Percentiles rank a stretch among this genome's conserved stretches.
These are phyloP conservation scores for Canavalia ensiformis DNA, from an alignment of 306 rosid genomes.

Conservation along the genomic window DNA sequence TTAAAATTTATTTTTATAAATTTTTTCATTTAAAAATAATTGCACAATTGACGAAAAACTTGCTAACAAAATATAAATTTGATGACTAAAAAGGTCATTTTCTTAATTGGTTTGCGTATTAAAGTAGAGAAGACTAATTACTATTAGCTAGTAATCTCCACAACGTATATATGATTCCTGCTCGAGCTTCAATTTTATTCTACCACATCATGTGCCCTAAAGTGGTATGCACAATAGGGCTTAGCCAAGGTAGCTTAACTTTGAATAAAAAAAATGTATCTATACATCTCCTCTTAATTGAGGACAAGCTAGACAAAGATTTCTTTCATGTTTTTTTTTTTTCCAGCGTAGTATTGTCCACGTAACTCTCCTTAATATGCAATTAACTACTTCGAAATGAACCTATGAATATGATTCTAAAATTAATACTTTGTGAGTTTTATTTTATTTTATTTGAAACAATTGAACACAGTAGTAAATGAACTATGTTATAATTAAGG, in stretches of 20 bases:
- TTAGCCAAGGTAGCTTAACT: slow-evolving; percentile 25
- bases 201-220: slow-evolving; percentile 38
- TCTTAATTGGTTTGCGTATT: not conserved
- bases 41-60: too few relatives aligned
- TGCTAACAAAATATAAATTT: not conserved
- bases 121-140: not conserved
- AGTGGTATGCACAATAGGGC: slow-evolving; percentile 42
- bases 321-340: slow-evolving; percentile 7
- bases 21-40: too few relatives aligned
- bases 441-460: not conserved
- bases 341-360: not conserved
- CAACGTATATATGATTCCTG: not conserved
- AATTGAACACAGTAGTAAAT: not conserved
- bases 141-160: not conserved
- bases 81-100: not conserved
- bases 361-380: not conserved
- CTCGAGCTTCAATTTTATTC: slow-evolving; percentile 14
- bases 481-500: not conserved
- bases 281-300: not conserved
- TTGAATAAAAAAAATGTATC: slow-evolving; percentile 26
- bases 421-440: not conserved
- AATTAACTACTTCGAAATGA: not conserved
- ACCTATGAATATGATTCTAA: not conserved
- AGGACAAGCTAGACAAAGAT: slow-evolving; percentile 30
- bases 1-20: too few relatives aligned